Evolutionary conservation across 2,329 filamentous ascomycete genomes (phyloP).

Genomic region (Lecanoromycetidae sp.): DNA sequence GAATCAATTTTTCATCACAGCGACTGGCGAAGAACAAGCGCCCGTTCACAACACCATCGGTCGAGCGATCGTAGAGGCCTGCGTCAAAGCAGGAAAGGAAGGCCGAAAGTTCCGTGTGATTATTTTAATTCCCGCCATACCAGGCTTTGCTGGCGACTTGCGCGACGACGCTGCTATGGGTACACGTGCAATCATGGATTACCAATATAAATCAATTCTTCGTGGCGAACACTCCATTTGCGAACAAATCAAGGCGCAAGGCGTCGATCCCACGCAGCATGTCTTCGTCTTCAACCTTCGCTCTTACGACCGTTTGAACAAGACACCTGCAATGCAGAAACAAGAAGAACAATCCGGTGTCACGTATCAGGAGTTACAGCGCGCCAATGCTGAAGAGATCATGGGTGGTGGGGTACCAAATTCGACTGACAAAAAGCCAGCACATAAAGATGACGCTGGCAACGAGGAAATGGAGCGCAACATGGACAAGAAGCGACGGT

Average conservation of each 20-base stretch:
- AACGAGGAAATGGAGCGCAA: conserved; percentile 33
- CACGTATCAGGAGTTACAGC: conserved; percentile 73
- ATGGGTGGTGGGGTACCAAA: conserved; percentile 57
- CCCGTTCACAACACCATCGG: conserved; percentile 86
- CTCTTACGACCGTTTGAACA: conserved; percentile 84
- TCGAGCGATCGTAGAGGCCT: conserved; percentile 77
- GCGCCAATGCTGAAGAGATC: conserved; percentile 77
- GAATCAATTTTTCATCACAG: conserved; percentile 97
- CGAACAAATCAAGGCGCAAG: conserved; percentile 59
- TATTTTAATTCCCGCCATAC: conserved; percentile 77
- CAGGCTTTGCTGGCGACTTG: conserved; percentile 87
- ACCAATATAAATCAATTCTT: conserved; percentile 92
- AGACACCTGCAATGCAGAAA: conserved; percentile 58
- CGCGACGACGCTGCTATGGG: conserved; percentile 70
- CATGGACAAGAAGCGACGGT: conserved; percentile 35
- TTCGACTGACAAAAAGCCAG: conserved; percentile 18
- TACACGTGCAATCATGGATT: conserved; percentile 94
- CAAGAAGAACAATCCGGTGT: conserved; percentile 73
- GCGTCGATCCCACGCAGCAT: conserved; percentile 46
- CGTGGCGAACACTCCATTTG: conserved; percentile 87
- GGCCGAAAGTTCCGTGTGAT: conserved; percentile 83
- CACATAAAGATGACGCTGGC: conserved; percentile 25
- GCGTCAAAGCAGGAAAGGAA: conserved; percentile 68
- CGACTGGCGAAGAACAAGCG: conserved; percentile 74
- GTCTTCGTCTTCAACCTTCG: conserved; percentile 91